Evolutionary conservation across 2,329 filamentous ascomycete species (phyloP).

Genomic region (Sclerotinia subarctica): DNA sequence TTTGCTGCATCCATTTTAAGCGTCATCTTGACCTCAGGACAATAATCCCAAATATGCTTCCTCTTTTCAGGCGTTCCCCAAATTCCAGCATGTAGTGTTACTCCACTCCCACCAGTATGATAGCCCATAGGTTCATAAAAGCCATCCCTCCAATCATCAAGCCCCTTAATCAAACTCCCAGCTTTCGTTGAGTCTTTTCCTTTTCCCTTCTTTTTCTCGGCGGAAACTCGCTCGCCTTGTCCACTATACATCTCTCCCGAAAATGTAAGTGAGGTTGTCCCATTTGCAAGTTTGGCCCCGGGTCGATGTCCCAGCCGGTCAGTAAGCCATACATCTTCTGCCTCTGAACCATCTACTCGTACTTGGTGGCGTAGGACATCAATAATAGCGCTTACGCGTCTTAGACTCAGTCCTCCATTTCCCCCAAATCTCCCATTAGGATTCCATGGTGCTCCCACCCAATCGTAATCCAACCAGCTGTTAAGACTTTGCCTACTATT

Average conservation of each 20-base stretch:
- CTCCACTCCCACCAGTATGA: constrained; percentile 52
- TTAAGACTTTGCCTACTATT: constrained; percentile 38
- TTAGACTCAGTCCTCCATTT: constrained; percentile 44
- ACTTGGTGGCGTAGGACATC: constrained; percentile 50
- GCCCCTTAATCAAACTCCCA: constrained; percentile 40
- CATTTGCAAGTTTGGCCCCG: constrained; percentile 50
- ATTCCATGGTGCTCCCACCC: constrained; percentile 38
- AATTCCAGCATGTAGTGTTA: constrained; percentile 45
- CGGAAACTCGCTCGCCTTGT: constrained; percentile 32
- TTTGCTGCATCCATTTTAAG: constrained; percentile 53
- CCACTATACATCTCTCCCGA: constrained; percentile 50
- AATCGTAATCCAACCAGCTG: constrained; percentile 37
- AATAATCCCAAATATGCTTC: constrained; percentile 54
- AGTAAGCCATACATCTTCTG: constrained; percentile 57
- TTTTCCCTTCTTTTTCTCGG: constrained; percentile 28
- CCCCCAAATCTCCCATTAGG: constrained; percentile 36
- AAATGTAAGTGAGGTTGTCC: constrained; percentile 48
- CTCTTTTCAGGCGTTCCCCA: constrained; percentile 50
- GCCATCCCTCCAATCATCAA: constrained; percentile 52
- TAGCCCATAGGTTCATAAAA: constrained; percentile 58
- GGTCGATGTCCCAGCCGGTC: constrained; percentile 51
- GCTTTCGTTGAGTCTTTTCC: constrained; percentile 29
- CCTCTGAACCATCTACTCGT: constrained; percentile 44
- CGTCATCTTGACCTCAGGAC: constrained; percentile 58
- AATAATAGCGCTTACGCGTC: constrained; percentile 52